Conservation (phyloP, 2,329 filamentous ascomycete species). For the Nothophoma quercina region DNA sequence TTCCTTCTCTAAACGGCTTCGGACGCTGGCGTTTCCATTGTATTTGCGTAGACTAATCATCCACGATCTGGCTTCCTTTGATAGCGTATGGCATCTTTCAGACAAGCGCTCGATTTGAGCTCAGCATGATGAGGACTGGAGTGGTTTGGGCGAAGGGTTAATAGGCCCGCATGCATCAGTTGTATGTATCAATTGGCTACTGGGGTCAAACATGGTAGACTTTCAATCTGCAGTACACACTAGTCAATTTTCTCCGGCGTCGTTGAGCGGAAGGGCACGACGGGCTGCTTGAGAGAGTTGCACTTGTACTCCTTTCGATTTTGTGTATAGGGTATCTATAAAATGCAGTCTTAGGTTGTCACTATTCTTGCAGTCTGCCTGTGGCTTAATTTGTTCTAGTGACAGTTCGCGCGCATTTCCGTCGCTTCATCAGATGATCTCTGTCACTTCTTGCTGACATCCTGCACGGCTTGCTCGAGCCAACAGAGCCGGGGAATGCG, state of each 20-base stretch:
- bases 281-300: conserved; percentile 31
- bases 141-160: conserved; percentile 33
- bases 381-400: background rate
- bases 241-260: conserved; percentile 27
- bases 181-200: conserved; percentile 49
- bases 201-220: conserved; percentile 39
- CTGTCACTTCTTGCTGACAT: conserved; percentile 7
- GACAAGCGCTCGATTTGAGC: conserved; percentile 33
- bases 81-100: conserved; percentile 42
- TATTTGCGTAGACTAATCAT: conserved; percentile 52
- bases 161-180: conserved; percentile 42
- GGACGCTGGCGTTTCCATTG: conserved; percentile 48
- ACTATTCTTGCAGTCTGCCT: background rate
- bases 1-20: conserved; percentile 55
- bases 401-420: conserved; percentile 4
- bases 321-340: conserved; percentile 12
- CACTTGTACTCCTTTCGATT: conserved; percentile 37
- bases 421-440: background rate
- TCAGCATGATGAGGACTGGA: conserved; percentile 34
- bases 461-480: conserved; percentile 22
- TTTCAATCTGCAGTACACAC: conserved; percentile 45
- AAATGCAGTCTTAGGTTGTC: conserved; percentile 4
- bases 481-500: conserved; percentile 27
- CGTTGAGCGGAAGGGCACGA: conserved; percentile 28
- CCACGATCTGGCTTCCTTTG: conserved; percentile 43